These are phyloP conservation scores for Carex arenaria DNA, from an alignment of 202 grass and related monocot genomes.

Conservation along the genomic window DNA sequence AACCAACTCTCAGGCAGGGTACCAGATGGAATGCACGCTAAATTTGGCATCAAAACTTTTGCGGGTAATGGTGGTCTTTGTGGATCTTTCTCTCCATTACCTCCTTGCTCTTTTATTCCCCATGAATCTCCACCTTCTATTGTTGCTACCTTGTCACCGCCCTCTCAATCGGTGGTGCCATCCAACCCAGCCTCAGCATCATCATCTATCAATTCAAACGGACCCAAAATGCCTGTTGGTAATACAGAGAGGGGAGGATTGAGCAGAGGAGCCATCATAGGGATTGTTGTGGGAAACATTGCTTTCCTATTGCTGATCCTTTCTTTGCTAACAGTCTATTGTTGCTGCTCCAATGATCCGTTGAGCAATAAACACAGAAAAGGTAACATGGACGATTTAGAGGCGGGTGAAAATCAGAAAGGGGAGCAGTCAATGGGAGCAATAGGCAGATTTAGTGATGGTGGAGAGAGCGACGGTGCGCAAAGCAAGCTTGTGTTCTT, in stretches of 20 bases:
- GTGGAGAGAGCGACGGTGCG: constrained; percentile 67
- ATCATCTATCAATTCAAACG: constrained; percentile 38
- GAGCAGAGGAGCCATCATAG: constrained; percentile 52
- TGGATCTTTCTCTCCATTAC: constrained; percentile 37
- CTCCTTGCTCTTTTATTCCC: constrained; percentile 50
- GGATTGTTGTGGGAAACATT: constrained; percentile 46
- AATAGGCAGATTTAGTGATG: constrained; percentile 48
- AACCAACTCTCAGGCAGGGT: constrained; percentile 74
- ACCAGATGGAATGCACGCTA: constrained; percentile 42
- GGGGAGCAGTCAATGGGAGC: constrained; percentile 35
- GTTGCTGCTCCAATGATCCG: constrained; percentile 38
- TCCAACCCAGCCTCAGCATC: constrained; percentile 55
- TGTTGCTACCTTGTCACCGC: constrained; percentile 30
- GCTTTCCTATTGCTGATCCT: constrained; percentile 47
- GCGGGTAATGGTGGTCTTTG: constrained; percentile 60
- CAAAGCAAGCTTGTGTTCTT: constrained; percentile 87
- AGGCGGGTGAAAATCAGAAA: constrained; percentile 35
- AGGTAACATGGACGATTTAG: constrained; percentile 32
- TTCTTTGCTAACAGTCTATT: constrained; percentile 42
- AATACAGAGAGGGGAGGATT: constrained; percentile 21
- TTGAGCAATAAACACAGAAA: constrained; percentile 34
- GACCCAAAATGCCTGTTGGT: constrained; percentile 8
- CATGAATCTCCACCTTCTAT: constrained; percentile 35
- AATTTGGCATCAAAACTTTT: constrained; percentile 48
- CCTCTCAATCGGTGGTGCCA: constrained; percentile 49